Evolutionary conservation across 192 early-diverging fungal species (phyloP).

Genomic region (Chytriomyces sp.): DNA sequence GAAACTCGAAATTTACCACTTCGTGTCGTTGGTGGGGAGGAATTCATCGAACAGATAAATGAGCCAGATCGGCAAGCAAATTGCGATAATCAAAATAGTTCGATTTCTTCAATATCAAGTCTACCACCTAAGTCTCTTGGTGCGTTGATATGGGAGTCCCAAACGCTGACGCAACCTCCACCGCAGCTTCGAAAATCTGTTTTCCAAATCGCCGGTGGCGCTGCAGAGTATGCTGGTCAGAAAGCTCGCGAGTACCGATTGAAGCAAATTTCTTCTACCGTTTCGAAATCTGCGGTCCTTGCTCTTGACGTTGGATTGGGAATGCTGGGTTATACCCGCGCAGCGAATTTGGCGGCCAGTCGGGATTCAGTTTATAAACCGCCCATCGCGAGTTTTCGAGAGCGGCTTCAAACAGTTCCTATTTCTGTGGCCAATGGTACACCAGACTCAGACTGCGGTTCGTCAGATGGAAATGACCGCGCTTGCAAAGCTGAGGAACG

Average conservation of each 20-base stretch:
- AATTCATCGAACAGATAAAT: background rate
- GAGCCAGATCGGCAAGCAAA: background rate
- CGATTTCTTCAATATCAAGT: background rate
- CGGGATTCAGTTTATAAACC: too few species aligned
- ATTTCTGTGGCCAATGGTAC: too few species aligned
- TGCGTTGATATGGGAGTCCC: background rate
- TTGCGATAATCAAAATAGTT: background rate
- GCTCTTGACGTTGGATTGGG: slow-evolving; percentile 24
- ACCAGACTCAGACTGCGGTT: too few species aligned
- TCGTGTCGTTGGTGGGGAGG: too few species aligned
- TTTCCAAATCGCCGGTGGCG: slow-evolving; percentile 41
- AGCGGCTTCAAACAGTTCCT: too few species aligned
- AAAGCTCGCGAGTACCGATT: slow-evolving; percentile 46
- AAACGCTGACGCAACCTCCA: too few species aligned
- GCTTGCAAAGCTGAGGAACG: too few species aligned
- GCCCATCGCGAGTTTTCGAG: too few species aligned
- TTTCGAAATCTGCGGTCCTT: slow-evolving; percentile 37
- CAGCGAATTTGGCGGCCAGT: too few species aligned
- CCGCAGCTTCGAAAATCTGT: slow-evolving; percentile 14
- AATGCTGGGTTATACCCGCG: slow-evolving; percentile 29
- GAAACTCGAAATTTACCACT: too few species aligned
- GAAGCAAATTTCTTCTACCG: slow-evolving; percentile 42
- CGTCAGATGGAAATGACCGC: too few species aligned
- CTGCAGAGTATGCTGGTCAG: slow-evolving; percentile 48
- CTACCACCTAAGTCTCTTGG: background rate